A percentile compares a stretch with the other conserved stretches of the same genome.
Conservation (phyloP, 352 stramenopile genomes). For the Pythium scleroteichum region DNA sequence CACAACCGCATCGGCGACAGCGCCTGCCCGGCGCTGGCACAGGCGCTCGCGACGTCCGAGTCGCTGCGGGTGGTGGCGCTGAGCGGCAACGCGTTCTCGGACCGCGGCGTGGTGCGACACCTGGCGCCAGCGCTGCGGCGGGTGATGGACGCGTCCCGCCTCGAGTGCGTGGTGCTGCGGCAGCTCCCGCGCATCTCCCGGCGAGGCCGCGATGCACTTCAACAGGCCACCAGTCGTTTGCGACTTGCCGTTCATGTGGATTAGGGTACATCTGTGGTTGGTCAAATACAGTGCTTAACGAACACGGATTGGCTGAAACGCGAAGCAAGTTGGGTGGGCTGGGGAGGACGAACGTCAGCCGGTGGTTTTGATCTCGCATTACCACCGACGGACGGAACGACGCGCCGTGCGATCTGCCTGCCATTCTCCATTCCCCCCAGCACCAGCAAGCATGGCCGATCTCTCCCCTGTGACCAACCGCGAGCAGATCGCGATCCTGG, state of each 20-base stretch:
- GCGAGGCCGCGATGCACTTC: slow-evolving; percentile 36
- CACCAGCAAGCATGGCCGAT: slow-evolving; percentile 55
- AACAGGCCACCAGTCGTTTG: slow-evolving; percentile 34
- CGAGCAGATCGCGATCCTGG: slow-evolving; percentile 97
- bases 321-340: slow-evolving; percentile 8
- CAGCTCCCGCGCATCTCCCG: slow-evolving; percentile 43
- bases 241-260: slow-evolving; percentile 11
- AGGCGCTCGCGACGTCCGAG: slow-evolving; percentile 36
- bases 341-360: slow-evolving; percentile 25
- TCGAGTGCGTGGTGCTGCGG: slow-evolving; percentile 59
- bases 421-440: slow-evolving; percentile 12
- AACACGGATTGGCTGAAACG: slow-evolving; percentile 27
- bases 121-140: slow-evolving; percentile 39
- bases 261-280: slow-evolving; percentile 26
- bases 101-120: slow-evolving; percentile 52
- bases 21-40: slow-evolving; percentile 39
- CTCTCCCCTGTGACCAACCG: slow-evolving; percentile 86
- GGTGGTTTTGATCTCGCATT: slow-evolving; percentile 21
- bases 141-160: slow-evolving; percentile 23
- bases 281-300: neutral
- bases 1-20: slow-evolving; percentile 64
- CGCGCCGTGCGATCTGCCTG: neutral
- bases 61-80: slow-evolving; percentile 52
- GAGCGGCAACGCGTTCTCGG: slow-evolving; percentile 52
- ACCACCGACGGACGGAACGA: slow-evolving; percentile 19